These are phyloP conservation scores for Clavariopsis aquatica DNA, from an alignment of 495 filamentous ascomycete genomes.

Conservation along the genomic window DNA sequence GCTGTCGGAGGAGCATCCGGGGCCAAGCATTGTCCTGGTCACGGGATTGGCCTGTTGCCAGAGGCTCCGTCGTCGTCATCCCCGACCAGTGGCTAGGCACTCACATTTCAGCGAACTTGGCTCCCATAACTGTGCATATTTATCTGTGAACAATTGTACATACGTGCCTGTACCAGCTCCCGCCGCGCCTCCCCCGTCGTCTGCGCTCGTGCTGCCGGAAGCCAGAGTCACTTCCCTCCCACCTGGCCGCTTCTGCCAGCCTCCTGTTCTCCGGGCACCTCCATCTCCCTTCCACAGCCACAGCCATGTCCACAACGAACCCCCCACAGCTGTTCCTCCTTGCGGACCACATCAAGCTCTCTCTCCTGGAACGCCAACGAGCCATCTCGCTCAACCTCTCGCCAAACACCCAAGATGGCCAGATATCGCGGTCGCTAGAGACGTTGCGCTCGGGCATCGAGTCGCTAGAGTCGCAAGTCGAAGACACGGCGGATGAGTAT, in stretches of 20 bases:
- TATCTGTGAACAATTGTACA: slow-evolving; percentile 1
- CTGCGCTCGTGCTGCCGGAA: background rate
- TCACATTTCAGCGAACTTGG: background rate
- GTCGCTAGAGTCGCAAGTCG: slow-evolving; percentile 67
- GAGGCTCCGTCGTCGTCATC: background rate
- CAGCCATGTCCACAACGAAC: slow-evolving; percentile 55
- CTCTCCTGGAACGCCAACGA: slow-evolving; percentile 82
- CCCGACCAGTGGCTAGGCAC: background rate
- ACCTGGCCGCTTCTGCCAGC: too few relatives aligned
- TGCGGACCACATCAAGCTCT: slow-evolving; percentile 77
- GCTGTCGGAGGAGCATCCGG: slow-evolving; percentile 3
- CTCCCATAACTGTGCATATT: background rate
- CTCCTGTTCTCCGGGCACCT: background rate
- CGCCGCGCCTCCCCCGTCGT: background rate
- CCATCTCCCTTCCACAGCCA: background rate
- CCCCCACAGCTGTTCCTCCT: slow-evolving; percentile 67
- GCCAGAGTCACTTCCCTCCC: background rate
- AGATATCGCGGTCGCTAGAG: slow-evolving; percentile 86
- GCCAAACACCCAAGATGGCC: slow-evolving; percentile 80
- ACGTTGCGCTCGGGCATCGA: slow-evolving; percentile 82
- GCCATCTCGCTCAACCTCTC: slow-evolving; percentile 79
- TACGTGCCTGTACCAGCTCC: background rate
- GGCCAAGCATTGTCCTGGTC: background rate
- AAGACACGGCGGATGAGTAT: slow-evolving; percentile 61
- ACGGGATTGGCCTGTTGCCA: background rate